Evolutionary conservation across 495 filamentous ascomycete species (phyloP), one percentile per base, ranked within the genome.

Genomic region (Penicillium riverlandense): DNA sequence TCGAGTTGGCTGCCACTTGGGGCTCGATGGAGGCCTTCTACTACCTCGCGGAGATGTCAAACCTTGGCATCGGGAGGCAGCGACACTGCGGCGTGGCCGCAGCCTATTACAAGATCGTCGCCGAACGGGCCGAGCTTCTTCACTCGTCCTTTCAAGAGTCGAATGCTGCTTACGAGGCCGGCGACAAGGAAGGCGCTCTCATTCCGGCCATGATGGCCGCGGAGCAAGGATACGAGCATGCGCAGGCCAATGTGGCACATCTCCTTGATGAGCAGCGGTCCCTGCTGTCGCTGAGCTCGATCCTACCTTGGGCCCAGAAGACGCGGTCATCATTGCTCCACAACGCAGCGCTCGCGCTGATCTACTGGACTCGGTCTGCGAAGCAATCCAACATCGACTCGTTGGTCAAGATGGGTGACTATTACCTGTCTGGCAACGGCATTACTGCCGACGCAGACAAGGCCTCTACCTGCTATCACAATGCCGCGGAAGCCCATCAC

Each of bases 351-450:
- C 74, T 96, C 1, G 91, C 92, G 2, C 70, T 99, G 39, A 86
- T 95, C 29, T 92, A 94, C 66, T 99, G 91, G 91, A 96, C 92
- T 4, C 84, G 92, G 29, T 95, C 91, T 4, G 86, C 92, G 0
- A 90, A 90, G 54, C 92, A 99, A 60, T 74, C 79, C 11, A 99
- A 97, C 52, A 85, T 94, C 41, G 92, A 99, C 65, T 88, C 88
- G 0, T 67, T 95, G 49, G 84, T 99, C 32, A 99, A 97, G 65
- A 96, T 97, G 89, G 92, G 92, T 27, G 92, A 99, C 63, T 97
- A 96, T 61, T 97, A 97, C 57, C 74, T 95, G 11, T 47, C 69
- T 33, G 92, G 92, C 3, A 79, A 85, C 30, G 94, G 92, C 8
- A 79, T 86, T 2, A 30, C 45, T 7, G 44, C 69, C 2, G 88